Conservation (phyloP, 2,329 filamentous ascomycete genomes). For the Colletotrichum scovillei region DNA sequence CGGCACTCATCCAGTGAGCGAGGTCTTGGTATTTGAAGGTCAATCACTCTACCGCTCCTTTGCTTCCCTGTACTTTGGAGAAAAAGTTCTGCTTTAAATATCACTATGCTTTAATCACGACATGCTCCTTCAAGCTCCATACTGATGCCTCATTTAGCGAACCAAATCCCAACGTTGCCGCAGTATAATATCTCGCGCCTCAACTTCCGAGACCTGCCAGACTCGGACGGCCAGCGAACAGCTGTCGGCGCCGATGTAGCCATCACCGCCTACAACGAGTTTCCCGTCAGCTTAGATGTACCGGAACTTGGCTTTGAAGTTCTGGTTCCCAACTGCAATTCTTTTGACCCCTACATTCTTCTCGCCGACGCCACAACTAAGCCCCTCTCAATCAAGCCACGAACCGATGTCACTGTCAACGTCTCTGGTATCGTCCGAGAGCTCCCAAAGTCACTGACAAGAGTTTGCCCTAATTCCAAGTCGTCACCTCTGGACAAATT, state of each 20-base stretch:
- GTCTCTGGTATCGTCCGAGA: slow-evolving; percentile 78
- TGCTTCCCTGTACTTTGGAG: slow-evolving; percentile 70
- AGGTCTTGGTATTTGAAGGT: slow-evolving; percentile 87
- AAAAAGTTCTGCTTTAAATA: slow-evolving; percentile 58
- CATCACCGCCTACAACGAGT: slow-evolving; percentile 78
- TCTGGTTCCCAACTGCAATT: slow-evolving; percentile 83
- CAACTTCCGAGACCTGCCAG: slow-evolving; percentile 78
- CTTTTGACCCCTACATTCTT: slow-evolving; percentile 77
- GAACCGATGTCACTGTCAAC: slow-evolving; percentile 73
- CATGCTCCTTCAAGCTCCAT: background rate
- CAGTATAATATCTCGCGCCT: slow-evolving; percentile 85
- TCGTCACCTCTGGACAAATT: slow-evolving; percentile 88
- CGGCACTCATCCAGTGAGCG: slow-evolving; percentile 79
- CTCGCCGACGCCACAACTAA: slow-evolving; percentile 81
- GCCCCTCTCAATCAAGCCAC: slow-evolving; percentile 74
- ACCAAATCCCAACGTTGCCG: slow-evolving; percentile 81
- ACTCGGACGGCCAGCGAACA: slow-evolving; percentile 59
- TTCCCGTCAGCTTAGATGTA: slow-evolving; percentile 80
- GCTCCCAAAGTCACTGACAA: slow-evolving; percentile 79
- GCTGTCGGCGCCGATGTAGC: slow-evolving; percentile 86
- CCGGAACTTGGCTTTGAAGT: slow-evolving; percentile 88
- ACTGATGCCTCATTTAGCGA: slow-evolving; percentile 58
- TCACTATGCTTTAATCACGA: slow-evolving; percentile 31
- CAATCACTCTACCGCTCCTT: slow-evolving; percentile 75
- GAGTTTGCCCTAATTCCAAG: slow-evolving; percentile 78